Percentiles rank a stretch among this genome's conserved stretches.
These are phyloP conservation scores for Daldinia concentrica DNA, from an alignment of 495 filamentous ascomycete species.

Conservation along the genomic window DNA sequence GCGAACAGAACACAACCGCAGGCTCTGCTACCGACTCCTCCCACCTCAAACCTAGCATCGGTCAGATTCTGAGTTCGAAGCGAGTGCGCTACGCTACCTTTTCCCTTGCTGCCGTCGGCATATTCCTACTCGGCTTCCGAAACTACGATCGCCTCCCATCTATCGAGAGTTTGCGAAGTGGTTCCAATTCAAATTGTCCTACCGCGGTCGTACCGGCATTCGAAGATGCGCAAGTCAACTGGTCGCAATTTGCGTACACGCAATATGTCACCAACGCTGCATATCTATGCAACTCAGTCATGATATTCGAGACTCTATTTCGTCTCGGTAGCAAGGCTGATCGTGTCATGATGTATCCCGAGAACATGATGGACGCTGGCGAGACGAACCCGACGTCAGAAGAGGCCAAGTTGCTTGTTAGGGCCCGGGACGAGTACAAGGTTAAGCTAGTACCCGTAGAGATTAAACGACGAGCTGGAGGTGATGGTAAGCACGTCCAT, in stretches of 20 bases:
- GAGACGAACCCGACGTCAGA: constrained; percentile 51
- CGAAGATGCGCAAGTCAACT: constrained; percentile 54
- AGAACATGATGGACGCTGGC: constrained; percentile 56
- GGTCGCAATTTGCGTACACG: constrained; percentile 72
- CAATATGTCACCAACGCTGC: constrained; percentile 74
- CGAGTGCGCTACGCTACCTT: constrained; percentile 43
- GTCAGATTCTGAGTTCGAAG: constrained; percentile 46
- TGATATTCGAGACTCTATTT: constrained; percentile 74
- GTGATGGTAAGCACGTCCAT: constrained; percentile 47
- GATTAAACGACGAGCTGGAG: constrained; percentile 60
- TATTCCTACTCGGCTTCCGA: constrained; percentile 46
- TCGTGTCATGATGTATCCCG: constrained; percentile 72
- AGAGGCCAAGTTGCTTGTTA: constrained; percentile 64
- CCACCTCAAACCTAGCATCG: constrained; percentile 46
- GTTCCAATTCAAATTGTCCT: constrained; percentile 42
- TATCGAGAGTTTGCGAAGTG: constrained; percentile 39
- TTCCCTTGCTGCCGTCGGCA: constrained; percentile 37
- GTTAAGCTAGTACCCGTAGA: constrained; percentile 68
- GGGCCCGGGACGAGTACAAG: constrained; percentile 69
- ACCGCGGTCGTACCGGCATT: constrained; percentile 41
- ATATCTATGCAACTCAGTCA: constrained; percentile 79
- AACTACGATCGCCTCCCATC: constrained; percentile 46
- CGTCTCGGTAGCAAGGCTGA: constrained; percentile 70
- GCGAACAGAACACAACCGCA: constrained; percentile 29
- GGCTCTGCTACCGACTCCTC: constrained; percentile 31